Evolutionary conservation across 2,329 filamentous ascomycete species (phyloP), one percentile per base, ranked within the genome.

Genomic region (Cercospora beticola): DNA sequence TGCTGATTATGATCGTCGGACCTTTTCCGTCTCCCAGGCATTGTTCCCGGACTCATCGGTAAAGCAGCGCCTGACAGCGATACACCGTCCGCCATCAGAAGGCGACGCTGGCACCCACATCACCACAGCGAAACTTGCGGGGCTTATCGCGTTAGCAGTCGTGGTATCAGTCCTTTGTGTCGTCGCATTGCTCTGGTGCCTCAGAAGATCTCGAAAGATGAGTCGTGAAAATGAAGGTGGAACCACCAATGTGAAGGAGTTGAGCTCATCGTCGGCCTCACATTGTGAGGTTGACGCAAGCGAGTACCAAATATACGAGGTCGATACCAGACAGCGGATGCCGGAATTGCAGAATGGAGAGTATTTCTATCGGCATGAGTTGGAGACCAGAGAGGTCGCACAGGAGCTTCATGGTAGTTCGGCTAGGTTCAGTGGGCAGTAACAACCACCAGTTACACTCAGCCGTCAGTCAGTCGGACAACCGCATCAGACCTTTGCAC

Each of bases 11-110:
- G 73, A 75, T 9, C 62, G 70, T 9, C 60, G 64, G 9, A 73
- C 65, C 6, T 77, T 77, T 65, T 71, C 70, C 12, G 66, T 76
- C 4, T 68, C 71, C 6, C 74, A 74, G 63, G 74, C 76, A 5
- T 63, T 31, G 10, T 68, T 66, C 46, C 52, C 63, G 18, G 62
- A 64, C 33, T 54, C 43, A 46, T 64, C 30, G 49, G 26, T 54
- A 6, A 8, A n/a, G 5, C 46, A 52, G 21, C 46, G 21, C 8
- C 46, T 52, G 18, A n/a, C 12, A 28, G 49, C 49, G 14, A 54
- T 54, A 28, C 23, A 54, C 5, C 23, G 3, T 54, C 49, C 49
- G 12, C 16, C 49, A 4, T n/a, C 49, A 9, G 26, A 8, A 54
- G 23, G 2, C 49, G 6, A 54, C 21, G 12, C 49, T 23, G 49